phyloP scores from a whole-genome alignment of 805 yeast genomes.

The Nakazawaea siamensis region DNA sequence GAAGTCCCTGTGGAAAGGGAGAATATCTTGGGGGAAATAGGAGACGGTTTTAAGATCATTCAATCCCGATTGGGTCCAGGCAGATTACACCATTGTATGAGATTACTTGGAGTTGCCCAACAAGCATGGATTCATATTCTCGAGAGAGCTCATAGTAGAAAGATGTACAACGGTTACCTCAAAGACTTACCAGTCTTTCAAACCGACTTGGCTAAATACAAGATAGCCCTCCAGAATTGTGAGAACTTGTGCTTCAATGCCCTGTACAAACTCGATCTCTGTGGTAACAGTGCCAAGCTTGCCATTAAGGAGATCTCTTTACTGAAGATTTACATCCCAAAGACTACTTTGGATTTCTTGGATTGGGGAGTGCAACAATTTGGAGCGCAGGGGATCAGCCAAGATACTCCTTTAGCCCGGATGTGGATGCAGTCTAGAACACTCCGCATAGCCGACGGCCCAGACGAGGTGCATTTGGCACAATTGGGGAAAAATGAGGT shows the following conservation, averaged over 20 bases:
- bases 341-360: constrained; percentile 38
- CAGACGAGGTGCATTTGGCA: constrained; percentile 56
- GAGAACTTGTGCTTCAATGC: constrained; percentile 49
- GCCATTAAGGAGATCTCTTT: constrained; percentile 51
- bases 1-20: constrained; percentile 36
- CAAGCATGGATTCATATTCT: constrained; percentile 39
- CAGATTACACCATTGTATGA: constrained; percentile 65
- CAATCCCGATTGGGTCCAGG: constrained; percentile 65
- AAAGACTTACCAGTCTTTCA: constrained; percentile 42
- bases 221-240: constrained; percentile 47
- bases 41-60: constrained; percentile 55
- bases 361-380: constrained; percentile 59
- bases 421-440: constrained; percentile 45
- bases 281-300: constrained; percentile 38
- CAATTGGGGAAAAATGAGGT: constrained; percentile 46
- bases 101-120: constrained; percentile 54
- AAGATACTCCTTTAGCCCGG: constrained; percentile 50
- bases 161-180: constrained; percentile 44
- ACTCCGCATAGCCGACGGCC: constrained; percentile 60
- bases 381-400: constrained; percentile 60
- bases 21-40: constrained; percentile 34
- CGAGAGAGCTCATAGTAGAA: constrained; percentile 42
- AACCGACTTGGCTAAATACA: constrained; percentile 39
- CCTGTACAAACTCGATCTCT: constrained; percentile 45
- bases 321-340: constrained; percentile 58